These are phyloP conservation scores for Escallonia herrerae DNA, from an alignment of 129 eudicot genomes.

Conservation along the genomic window DNA sequence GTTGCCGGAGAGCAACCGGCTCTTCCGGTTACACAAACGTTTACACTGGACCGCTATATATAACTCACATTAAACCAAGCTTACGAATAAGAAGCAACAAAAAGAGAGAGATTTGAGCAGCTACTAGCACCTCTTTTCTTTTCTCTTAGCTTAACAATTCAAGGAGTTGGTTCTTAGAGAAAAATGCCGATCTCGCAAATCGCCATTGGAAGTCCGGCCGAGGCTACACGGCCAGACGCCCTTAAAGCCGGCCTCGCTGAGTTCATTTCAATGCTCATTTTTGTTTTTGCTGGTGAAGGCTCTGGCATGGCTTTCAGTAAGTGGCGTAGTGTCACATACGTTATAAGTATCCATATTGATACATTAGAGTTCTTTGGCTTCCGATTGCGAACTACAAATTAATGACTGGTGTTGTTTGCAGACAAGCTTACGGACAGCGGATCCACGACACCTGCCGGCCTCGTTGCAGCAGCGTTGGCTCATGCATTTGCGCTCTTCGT, in stretches of 20 bases:
- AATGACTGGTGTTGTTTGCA: background rate
- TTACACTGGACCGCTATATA: constrained; percentile 19
- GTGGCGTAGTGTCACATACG: background rate
- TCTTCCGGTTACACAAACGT: background rate
- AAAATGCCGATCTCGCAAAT: constrained; percentile 32
- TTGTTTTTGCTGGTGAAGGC: constrained; percentile 77
- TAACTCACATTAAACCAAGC: constrained; percentile 17
- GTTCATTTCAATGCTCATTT: constrained; percentile 75
- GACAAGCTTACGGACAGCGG: constrained; percentile 39
- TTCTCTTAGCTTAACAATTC: too few relatives aligned
- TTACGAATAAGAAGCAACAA: background rate
- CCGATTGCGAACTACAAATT: too few relatives aligned
- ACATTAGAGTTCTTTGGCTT: too few relatives aligned
- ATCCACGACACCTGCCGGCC: constrained; percentile 45
- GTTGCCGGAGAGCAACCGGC: constrained; percentile 26
- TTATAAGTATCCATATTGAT: background rate
- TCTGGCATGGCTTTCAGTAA: constrained; percentile 62
- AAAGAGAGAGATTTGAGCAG: background rate
- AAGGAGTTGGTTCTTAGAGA: background rate
- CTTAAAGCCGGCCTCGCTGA: constrained; percentile 78
- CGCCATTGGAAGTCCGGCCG: constrained; percentile 44
- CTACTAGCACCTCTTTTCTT: background rate
- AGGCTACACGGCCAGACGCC: constrained; percentile 51
- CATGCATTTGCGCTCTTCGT: constrained; percentile 49
- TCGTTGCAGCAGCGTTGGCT: constrained; percentile 38